A percentile compares a stretch with the other conserved stretches of the same genome.
Conservation (phyloP, 108 stramenopile species). For the Conticribra guillardii region DNA sequence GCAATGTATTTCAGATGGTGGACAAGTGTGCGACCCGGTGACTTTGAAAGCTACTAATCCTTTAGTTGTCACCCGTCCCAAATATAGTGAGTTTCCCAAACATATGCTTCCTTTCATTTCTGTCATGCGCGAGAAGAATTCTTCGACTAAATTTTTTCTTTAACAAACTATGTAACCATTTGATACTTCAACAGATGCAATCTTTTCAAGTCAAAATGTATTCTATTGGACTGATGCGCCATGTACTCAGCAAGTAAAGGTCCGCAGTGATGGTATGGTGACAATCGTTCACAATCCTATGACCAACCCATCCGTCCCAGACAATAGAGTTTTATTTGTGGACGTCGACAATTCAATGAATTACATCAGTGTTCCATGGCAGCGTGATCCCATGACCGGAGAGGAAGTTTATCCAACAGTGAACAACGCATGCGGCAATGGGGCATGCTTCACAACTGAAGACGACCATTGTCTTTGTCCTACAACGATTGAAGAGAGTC, state of each 20-base stretch:
- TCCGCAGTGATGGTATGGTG: no score
- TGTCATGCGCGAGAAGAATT: no score
- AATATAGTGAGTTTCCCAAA: no score
- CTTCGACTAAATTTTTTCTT: no score
- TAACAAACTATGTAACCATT: no score
- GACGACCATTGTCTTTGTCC: slow-evolving; percentile 37
- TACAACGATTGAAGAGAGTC: slow-evolving; percentile 19
- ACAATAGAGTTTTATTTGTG: slow-evolving; percentile 28
- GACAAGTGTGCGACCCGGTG: no score
- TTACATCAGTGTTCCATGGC: slow-evolving; percentile 38
- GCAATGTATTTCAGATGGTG: no score
- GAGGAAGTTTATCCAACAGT: slow-evolving; percentile 32
- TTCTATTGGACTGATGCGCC: slow-evolving; percentile 46
- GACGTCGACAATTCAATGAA: slow-evolving; percentile 22
- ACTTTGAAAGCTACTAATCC: no score
- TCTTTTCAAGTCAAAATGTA: slow-evolving; percentile 27
- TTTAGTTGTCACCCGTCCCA: no score
- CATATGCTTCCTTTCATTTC: no score
- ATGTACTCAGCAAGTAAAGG: slow-evolving; percentile 32
- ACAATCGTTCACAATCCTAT: slow-evolving; percentile 31
- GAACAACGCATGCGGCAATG: slow-evolving; percentile 45
- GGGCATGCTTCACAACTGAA: slow-evolving; percentile 20
- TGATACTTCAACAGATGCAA: no score
- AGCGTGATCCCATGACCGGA: slow-evolving; percentile 24
- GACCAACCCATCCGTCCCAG: slow-evolving; percentile 9